phyloP scores from a whole-genome alignment of 2,329 filamentous ascomycete species.

The Penicillium sp. region DNA sequence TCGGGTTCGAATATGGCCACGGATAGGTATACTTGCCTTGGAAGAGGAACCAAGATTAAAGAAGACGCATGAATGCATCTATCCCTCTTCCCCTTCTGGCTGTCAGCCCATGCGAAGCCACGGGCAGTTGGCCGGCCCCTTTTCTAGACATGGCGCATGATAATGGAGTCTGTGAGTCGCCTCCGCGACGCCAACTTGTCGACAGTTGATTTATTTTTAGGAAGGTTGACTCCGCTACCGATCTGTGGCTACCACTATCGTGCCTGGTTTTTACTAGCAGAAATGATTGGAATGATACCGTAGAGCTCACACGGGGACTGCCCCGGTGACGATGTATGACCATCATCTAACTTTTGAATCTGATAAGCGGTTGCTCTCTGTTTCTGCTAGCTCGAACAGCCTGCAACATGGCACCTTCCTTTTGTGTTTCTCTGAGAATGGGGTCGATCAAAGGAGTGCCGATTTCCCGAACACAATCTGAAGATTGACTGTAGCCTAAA shows the following conservation, averaged over 20 bases:
- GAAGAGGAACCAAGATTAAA: background rate
- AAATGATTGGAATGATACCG: background rate
- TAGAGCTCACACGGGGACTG: background rate
- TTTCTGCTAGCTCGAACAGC: background rate
- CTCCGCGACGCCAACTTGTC: background rate
- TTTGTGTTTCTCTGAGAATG: background rate
- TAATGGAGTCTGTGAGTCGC: background rate
- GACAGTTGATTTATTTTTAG: conserved; percentile 1
- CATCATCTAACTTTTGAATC: background rate
- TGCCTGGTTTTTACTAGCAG: background rate
- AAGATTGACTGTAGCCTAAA: conserved; percentile 1
- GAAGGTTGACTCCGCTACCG: background rate
- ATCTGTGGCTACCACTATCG: background rate
- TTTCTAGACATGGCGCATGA: background rate
- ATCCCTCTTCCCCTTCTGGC: background rate
- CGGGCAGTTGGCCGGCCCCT: background rate
- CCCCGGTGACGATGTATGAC: background rate
- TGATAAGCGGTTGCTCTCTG: too few relatives aligned
- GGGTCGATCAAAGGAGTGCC: background rate
- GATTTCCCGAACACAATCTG: background rate
- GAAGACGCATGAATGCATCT: background rate
- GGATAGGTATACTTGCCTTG: too few relatives aligned
- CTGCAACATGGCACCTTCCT: background rate
- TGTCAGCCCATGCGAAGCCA: background rate
- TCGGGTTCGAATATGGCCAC: background rate